Percentiles rank a stretch among this genome's conserved stretches.
These are phyloP conservation scores for Ophiostoma sp. DNA, from an alignment of 2,329 filamentous ascomycete species.

Conservation along the genomic window DNA sequence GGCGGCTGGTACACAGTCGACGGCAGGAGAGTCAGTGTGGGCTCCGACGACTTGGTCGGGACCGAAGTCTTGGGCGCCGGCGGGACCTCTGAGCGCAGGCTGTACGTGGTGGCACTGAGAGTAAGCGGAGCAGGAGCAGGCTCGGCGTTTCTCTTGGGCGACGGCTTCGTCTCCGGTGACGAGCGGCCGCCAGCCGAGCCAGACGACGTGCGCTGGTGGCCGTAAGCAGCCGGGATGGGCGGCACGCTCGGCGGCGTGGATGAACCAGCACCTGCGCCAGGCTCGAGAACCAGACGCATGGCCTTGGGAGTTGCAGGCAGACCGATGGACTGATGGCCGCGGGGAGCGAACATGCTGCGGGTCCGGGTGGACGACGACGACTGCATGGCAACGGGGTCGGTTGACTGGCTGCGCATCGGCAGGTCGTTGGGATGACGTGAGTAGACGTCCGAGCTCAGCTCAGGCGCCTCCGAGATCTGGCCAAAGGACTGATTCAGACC, in stretches of 20 bases:
- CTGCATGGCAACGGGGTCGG: constrained; percentile 53
- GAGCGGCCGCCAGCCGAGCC: constrained; percentile 35
- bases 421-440: constrained; percentile 45
- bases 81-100: constrained; percentile 31
- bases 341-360: constrained; percentile 51
- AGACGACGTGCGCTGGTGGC: constrained; percentile 41
- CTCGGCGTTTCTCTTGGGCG: constrained; percentile 35
- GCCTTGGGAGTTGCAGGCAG: constrained; percentile 89
- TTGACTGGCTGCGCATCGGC: constrained; percentile 63
- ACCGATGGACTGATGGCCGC: constrained; percentile 61
- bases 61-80: constrained; percentile 21
- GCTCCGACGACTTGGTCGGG: constrained; percentile 12
- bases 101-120: constrained; percentile 28
- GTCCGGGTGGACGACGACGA: constrained; percentile 32
- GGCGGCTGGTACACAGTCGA: constrained; percentile 63
- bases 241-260: constrained; percentile 47
- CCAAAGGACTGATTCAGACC: constrained; percentile 23
- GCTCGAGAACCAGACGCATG: constrained; percentile 76
- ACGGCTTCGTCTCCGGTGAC: constrained; percentile 31
- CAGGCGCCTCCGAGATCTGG: constrained; percentile 30
- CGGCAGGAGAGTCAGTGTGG: constrained; percentile 51
- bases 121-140: constrained; percentile 21
- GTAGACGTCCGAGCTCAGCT: constrained; percentile 46
- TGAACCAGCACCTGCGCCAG: constrained; percentile 47
- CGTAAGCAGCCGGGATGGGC: constrained; percentile 51